These are phyloP conservation scores for Chaetomium cochliodes DNA, from an alignment of 495 filamentous ascomycete genomes.

Conservation along the genomic window DNA sequence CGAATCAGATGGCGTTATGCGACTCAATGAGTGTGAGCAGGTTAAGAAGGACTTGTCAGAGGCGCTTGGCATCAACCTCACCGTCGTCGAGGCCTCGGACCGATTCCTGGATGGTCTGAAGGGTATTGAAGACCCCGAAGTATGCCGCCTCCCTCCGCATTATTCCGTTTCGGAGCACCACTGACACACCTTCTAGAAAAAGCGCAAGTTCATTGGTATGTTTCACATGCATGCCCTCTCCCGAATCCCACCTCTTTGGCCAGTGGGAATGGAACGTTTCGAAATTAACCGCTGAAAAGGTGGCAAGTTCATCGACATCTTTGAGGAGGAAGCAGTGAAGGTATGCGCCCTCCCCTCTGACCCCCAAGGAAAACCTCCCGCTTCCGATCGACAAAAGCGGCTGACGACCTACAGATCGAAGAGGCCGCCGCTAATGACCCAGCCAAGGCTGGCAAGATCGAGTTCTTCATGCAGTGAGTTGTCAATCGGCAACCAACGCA, in stretches of 20 bases:
- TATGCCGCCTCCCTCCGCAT: background rate
- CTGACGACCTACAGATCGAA: slow-evolving; percentile 53
- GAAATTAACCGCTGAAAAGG: slow-evolving; percentile 22
- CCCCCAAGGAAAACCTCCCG: background rate
- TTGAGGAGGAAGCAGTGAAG: slow-evolving; percentile 74
- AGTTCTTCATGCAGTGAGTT: slow-evolving; percentile 33
- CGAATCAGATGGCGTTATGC: slow-evolving; percentile 62
- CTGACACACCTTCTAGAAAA: slow-evolving; percentile 47
- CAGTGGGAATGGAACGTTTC: background rate
- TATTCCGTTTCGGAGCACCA: background rate
- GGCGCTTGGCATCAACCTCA: slow-evolving; percentile 85
- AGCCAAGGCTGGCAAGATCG: slow-evolving; percentile 40
- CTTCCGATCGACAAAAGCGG: background rate
- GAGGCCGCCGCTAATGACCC: slow-evolving; percentile 59
- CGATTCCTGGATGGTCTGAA: slow-evolving; percentile 71
- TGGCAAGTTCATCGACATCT: slow-evolving; percentile 74
- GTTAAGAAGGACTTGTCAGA: slow-evolving; percentile 74
- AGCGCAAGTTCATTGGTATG: slow-evolving; percentile 84
- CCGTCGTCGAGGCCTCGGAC: slow-evolving; percentile 76
- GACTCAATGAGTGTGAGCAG: slow-evolving; percentile 75
- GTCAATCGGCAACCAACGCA: background rate
- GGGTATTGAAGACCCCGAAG: slow-evolving; percentile 76
- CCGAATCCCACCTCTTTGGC: background rate
- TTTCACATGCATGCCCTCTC: background rate
- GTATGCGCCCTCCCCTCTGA: slow-evolving; percentile 11